Conservation (phyloP, 2,329 filamentous ascomycete genomes). For the Colletotrichum graminicola region DNA sequence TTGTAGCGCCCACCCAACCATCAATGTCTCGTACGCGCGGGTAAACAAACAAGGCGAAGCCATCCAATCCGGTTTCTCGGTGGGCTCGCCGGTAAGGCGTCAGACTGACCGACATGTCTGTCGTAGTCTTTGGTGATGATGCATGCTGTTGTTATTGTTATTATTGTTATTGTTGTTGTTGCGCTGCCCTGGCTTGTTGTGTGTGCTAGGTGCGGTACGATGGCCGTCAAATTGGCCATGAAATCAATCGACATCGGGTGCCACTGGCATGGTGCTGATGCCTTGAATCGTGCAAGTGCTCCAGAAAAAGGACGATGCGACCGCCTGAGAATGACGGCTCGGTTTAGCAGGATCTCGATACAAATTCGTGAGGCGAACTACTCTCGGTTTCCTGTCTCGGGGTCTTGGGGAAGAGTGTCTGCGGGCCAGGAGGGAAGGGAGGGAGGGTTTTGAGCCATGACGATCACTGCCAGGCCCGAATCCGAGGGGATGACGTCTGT, state of each 20-base stretch:
- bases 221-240: conserved; percentile 31
- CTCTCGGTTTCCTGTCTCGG: not conserved
- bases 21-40: conserved; percentile 21
- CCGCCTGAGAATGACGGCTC: conserved; percentile 26
- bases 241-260: not conserved
- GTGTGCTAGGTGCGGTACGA: conserved; percentile 10
- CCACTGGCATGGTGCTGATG: conserved; percentile 30
- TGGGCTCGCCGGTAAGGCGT: conserved; percentile 1
- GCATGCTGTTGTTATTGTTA: conserved; percentile 9
- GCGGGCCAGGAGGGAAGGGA: not conserved
- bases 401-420: conserved; percentile 11
- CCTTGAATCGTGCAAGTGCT: conserved; percentile 24
- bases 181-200: not conserved
- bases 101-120: conserved; percentile 28
- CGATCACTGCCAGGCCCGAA: conserved; percentile 38
- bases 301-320: conserved; percentile 22
- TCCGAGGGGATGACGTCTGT: conserved; percentile 37
- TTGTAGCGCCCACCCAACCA: conserved; percentile 14
- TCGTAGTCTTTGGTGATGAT: not conserved
- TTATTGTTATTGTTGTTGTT: conserved; percentile 20
- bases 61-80: conserved; percentile 31
- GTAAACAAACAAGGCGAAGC: conserved; percentile 35
- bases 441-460: conserved; percentile 21
- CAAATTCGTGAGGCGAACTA: conserved; percentile 17
- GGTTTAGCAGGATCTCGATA: conserved; percentile 36